phyloP scores from a whole-genome alignment of 2,329 filamentous ascomycete genomes.

The Helotiales sp. region DNA sequence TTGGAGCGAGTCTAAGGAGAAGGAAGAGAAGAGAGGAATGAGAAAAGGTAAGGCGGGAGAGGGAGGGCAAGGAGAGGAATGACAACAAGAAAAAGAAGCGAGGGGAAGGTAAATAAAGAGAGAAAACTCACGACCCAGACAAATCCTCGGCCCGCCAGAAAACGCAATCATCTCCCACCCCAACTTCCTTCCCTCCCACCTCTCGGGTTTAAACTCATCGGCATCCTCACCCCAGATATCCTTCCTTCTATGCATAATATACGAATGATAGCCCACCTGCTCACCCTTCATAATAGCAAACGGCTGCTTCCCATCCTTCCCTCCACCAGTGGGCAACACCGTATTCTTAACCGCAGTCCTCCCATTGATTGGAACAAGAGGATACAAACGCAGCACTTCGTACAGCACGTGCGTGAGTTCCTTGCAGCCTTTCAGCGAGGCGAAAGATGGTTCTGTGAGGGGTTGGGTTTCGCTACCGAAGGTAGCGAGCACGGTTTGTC shows the following conservation, averaged over 20 bases:
- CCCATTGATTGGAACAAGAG: slow-evolving; percentile 41
- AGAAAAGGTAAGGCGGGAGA: slow-evolving; percentile 31
- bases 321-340: slow-evolving; percentile 43
- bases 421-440: slow-evolving; percentile 36
- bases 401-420: slow-evolving; percentile 32
- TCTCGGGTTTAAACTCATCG: slow-evolving; percentile 73
- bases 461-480: slow-evolving; percentile 36
- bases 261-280: slow-evolving; percentile 36
- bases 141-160: slow-evolving; percentile 69
- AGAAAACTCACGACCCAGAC: slow-evolving; percentile 64
- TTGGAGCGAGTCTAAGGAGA: no score
- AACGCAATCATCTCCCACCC: slow-evolving; percentile 80
- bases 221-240: slow-evolving; percentile 76
- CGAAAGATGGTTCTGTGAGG: slow-evolving; percentile 31
- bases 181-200: slow-evolving; percentile 70
- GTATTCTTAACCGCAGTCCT: slow-evolving; percentile 39
- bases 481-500: slow-evolving; percentile 47
- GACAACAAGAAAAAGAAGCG: no score
- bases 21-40: neutral
- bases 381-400: slow-evolving; percentile 42
- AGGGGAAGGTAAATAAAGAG: no score
- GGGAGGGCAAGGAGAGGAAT: no score
- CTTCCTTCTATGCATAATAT: slow-evolving; percentile 43
- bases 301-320: slow-evolving; percentile 38
- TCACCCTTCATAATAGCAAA: slow-evolving; percentile 41